phyloP scores from a whole-genome alignment of 1,139 yeast species.

The Taphrina flavorubra region DNA sequence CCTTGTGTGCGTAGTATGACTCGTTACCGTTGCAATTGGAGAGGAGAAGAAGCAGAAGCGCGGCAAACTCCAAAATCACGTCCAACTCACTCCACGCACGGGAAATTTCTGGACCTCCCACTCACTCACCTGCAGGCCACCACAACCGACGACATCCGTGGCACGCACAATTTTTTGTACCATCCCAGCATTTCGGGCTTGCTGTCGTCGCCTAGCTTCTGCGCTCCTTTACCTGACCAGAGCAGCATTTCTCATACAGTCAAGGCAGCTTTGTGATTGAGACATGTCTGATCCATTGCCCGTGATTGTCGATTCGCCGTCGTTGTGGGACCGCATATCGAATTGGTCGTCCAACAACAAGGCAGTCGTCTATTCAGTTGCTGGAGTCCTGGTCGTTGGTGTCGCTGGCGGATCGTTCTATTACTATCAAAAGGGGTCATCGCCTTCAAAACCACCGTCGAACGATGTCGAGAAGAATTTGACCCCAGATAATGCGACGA shows the following conservation, averaged over 20 bases:
- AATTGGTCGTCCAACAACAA: slow-evolving; percentile 37
- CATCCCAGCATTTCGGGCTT: not conserved
- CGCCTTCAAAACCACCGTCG: slow-evolving; percentile 1
- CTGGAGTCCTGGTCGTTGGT: slow-evolving; percentile 38
- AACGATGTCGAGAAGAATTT: slow-evolving; percentile 18
- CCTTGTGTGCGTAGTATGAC: too few species aligned
- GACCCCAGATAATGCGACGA: slow-evolving; percentile 17
- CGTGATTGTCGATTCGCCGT: slow-evolving; percentile 7
- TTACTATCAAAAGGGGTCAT: slow-evolving; percentile 21
- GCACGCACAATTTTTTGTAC: slow-evolving; percentile 2
- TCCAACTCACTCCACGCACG: not conserved
- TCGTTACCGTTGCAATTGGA: too few species aligned
- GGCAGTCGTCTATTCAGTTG: slow-evolving; percentile 38
- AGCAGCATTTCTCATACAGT: not conserved
- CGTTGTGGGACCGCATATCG: slow-evolving; percentile 40
- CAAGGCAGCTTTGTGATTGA: not conserved
- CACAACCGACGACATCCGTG: slow-evolving; percentile 16
- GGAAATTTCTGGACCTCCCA: not conserved
- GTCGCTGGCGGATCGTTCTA: slow-evolving; percentile 42
- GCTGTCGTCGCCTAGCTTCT: not conserved
- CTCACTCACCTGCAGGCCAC: not conserved
- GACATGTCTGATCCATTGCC: slow-evolving; percentile 24
- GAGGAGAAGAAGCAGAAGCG: too few species aligned
- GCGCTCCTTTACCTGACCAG: not conserved
- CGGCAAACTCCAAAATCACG: too few species aligned